Evolutionary conservation across 306 rosid species (phyloP).

Genomic region (Comarum palustre): DNA sequence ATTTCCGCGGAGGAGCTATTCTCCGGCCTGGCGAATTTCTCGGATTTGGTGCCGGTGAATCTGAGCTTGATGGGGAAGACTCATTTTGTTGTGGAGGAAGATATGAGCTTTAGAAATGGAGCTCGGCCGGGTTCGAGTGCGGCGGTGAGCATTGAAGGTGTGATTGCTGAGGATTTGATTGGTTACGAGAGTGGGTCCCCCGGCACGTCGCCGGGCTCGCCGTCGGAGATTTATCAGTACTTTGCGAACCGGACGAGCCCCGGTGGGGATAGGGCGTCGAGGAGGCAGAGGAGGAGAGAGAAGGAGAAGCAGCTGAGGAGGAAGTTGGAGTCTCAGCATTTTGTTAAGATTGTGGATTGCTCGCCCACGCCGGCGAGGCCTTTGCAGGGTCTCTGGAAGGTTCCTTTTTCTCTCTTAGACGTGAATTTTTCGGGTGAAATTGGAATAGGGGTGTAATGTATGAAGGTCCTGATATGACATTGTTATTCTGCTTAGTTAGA

Average conservation of each 20-base stretch:
- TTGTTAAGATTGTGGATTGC: constrained; percentile 81
- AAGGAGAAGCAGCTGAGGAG: constrained; percentile 64
- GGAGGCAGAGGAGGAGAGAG: constrained; percentile 77
- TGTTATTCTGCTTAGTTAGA: not conserved
- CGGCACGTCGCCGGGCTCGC: constrained; percentile 70
- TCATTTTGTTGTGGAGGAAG: constrained; percentile 79
- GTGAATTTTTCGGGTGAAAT: constrained; percentile 4
- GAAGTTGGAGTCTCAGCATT: constrained; percentile 91
- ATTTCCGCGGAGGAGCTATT: constrained; percentile 19
- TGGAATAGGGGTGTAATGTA: not conserved
- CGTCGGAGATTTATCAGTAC: constrained; percentile 82
- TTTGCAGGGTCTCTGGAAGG: constrained; percentile 99
- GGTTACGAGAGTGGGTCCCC: constrained; percentile 59
- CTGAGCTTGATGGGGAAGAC: constrained; percentile 72
- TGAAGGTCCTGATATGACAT: not conserved
- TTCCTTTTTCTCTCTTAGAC: constrained; percentile 35
- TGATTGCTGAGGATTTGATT: constrained; percentile 34
- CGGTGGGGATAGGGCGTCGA: constrained; percentile 52
- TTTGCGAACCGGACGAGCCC: constrained; percentile 89
- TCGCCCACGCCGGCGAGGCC: constrained; percentile 71
- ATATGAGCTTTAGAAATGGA: constrained; percentile 31
- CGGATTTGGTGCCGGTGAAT: constrained; percentile 53
- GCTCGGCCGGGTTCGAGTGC: constrained; percentile 45
- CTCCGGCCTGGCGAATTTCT: constrained; percentile 24
- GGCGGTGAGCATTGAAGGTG: constrained; percentile 32